These are phyloP conservation scores for Saturnispora kantuleensis DNA, from an alignment of 805 yeast species.

Conservation along the genomic window DNA sequence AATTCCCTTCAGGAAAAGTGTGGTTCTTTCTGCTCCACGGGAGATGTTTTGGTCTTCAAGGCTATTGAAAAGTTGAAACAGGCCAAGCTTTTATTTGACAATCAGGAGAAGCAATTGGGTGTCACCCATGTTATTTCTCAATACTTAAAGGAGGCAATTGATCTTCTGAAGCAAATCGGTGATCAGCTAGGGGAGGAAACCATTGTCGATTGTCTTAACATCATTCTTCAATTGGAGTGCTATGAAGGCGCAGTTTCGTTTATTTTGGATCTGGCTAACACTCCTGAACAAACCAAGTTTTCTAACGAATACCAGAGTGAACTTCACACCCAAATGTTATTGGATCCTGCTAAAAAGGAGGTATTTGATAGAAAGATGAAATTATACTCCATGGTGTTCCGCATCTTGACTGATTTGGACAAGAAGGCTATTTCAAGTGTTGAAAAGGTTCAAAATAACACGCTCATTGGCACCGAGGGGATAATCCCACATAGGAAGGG, in stretches of 20 bases:
- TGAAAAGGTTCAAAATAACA: slow-evolving; percentile 20
- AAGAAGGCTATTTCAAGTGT: slow-evolving; percentile 40
- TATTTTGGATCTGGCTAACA: slow-evolving; percentile 64
- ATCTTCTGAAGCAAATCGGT: slow-evolving; percentile 68
- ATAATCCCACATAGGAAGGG: neutral
- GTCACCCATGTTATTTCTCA: slow-evolving; percentile 25
- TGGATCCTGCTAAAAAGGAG: slow-evolving; percentile 41
- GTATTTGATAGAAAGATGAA: slow-evolving; percentile 44
- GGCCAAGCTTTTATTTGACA: slow-evolving; percentile 65
- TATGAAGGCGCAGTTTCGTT: slow-evolving; percentile 82
- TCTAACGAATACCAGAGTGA: slow-evolving; percentile 48
- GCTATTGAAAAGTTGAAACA: slow-evolving; percentile 86
- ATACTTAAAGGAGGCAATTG: slow-evolving; percentile 65
- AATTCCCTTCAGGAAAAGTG: slow-evolving; percentile 83
- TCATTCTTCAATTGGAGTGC: slow-evolving; percentile 68
- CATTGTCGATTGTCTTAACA: slow-evolving; percentile 67
- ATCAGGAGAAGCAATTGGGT: slow-evolving; percentile 62
- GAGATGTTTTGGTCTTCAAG: slow-evolving; percentile 86
- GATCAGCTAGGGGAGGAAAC: slow-evolving; percentile 71
- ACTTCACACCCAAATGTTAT: slow-evolving; percentile 15
- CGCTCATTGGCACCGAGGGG: slow-evolving; percentile 12
- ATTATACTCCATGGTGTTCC: slow-evolving; percentile 67
- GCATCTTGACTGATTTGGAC: slow-evolving; percentile 64
- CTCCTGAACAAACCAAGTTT: slow-evolving; percentile 50
- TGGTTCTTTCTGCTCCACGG: slow-evolving; percentile 88